Base-by-base conservation (phyloP, 2,329 filamentous ascomycete genomes). In the Colletotrichum ledebouriae region DNA sequence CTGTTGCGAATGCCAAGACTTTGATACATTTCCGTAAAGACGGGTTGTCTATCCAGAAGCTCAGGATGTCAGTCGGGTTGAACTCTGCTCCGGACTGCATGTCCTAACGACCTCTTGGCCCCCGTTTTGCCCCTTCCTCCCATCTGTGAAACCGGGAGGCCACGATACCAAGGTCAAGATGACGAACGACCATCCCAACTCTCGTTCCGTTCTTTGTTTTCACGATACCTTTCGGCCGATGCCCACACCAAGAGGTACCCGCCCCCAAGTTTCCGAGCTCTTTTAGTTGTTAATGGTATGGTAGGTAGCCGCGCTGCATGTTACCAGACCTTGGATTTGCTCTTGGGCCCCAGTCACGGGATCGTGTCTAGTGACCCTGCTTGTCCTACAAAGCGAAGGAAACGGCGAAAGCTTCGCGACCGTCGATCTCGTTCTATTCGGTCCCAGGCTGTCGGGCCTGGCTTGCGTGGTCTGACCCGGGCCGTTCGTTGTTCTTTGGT, bases 401-500 rank as follows among this genome's bases (percentile, higher is more conserved):
- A 9, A 25, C 46, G 61, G 65, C 47, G 33, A 55, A 59, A 37
- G 2, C 6, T 6, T 56, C 47, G 29, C 55, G 29, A 22, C n/a
- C 39, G 61, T 49, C 47, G 41, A 68, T 57, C 63, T 55, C 39
- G 15, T 47, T 13, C 47, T 22, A 17, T 42, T 37, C 50, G 25
- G 46, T 42, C 34, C 33, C 63, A 61, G 37, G 4, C 49, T 50
- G 37, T 37, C 29, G 46, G 60, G 4, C 20, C 53, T 52, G 34
- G 53, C 61, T 68, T 59, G 65, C 65, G 65, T 63, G 55, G 65
- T 64, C 65, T 68, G 53, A 68, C 61, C 65, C 55, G 47, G 65
- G 6, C 53, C n/a, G 25, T 59, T 42, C 55, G 61, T 55, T 59
- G 42, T 41, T 46, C n/a, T 39, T 55, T 33, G 50, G 33, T 39